Evolutionary conservation across 257 asterid genomes (phyloP).

Genomic region (Misopates orontium): DNA sequence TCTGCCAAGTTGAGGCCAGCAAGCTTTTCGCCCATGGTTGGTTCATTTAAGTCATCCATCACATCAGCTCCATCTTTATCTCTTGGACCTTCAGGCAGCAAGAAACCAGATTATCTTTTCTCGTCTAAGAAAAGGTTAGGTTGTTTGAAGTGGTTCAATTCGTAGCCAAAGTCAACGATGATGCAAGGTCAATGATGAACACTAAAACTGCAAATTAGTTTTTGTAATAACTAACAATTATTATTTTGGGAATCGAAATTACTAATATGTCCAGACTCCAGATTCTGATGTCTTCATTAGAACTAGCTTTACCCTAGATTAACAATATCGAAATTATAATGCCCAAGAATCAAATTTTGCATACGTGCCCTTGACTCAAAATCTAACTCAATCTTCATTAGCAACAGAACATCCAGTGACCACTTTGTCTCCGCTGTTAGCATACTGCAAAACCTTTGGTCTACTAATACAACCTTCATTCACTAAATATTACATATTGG

Average conservation of each 20-base stretch:
- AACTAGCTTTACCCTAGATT: neutral
- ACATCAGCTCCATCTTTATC: constrained; percentile 47
- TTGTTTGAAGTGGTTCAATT: neutral
- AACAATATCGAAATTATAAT: neutral
- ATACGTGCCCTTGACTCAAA: constrained; percentile 2
- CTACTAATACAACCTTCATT: no score
- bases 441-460: no score
- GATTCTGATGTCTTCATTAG: neutral
- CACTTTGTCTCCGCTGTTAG: no score
- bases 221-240: neutral
- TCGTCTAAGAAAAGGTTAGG: neutral
- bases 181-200: neutral
- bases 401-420: neutral
- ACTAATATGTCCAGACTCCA: neutral
- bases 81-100: constrained; percentile 45
- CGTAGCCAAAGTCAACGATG: neutral
- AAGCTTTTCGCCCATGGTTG: constrained; percentile 93
- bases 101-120: constrained; percentile 18
- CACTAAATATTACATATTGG: no score
- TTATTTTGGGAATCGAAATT: neutral
- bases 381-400: neutral
- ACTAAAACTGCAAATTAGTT: neutral
- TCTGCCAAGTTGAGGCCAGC: constrained; percentile 62
- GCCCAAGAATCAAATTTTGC: neutral
- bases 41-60: constrained; percentile 62